Evolutionary conservation across 805 yeast species (phyloP), one percentile per base, ranked within the genome.

Genomic region (Saturnispora ahearnii): DNA sequence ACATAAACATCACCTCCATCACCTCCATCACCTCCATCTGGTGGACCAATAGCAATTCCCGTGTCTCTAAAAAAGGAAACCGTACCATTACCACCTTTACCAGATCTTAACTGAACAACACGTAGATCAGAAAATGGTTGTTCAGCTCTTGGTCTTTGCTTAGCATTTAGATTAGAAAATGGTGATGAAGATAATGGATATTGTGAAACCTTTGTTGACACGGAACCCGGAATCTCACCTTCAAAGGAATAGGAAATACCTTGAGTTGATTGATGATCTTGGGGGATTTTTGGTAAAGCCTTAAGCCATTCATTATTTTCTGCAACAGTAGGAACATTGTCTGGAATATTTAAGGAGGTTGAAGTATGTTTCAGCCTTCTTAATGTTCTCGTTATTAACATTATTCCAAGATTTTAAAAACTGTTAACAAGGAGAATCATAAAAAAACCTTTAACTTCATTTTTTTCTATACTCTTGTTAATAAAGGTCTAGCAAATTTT

Each of bases 21-120:
- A 4, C 98, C 99, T 30, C 99, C 99, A 67, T 93, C 97, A 9
- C 99, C 99, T n/a, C 99, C 99, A 65, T 90, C 95, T 0, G 99
- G 96, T 0, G 99, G 98, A 0, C 99, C 99, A 18, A 76, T 74
- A 0, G 96, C 74, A 41, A 87, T 68, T 38, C 89, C 87, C 3
- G 96, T 86, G 57, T 88, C 98, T 55, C 96, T 72, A 52, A 82
- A 76, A 65, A 93, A 93, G 0, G 97, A 84, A 0, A 88, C 83
- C 31, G 78, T 73, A 6, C 99, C 99, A 62, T 83, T 73, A 2
- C 99, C 99, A 21, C 99, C 99, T 38, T 69, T 72, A 0, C 99
- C 99, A 28, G 95, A 79, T 3, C 68, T 62, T 8, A 88, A 69
- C 49, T 77, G 78, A 9, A 91, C 73, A 7, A 87, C 74, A 51